Percentiles rank a stretch among this genome's conserved stretches.
Evolutionary conservation across 169 alveolate species (phyloP).

Genomic region (Plasmodium yoelii): DNA sequence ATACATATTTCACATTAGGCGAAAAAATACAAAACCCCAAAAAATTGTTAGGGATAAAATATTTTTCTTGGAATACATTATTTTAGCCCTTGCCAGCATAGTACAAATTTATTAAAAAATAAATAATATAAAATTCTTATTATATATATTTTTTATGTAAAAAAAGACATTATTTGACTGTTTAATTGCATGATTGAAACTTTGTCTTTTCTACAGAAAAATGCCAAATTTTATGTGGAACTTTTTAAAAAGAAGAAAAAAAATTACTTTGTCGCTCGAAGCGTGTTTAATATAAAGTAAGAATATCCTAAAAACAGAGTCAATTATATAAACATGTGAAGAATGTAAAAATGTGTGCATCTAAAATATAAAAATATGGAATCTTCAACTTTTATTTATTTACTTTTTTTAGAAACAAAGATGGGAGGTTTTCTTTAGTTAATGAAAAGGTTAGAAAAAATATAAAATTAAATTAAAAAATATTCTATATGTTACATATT

Average conservation of each 20-base stretch:
- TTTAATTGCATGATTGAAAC: neutral
- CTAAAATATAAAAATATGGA: neutral
- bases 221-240: slow-evolving; percentile 51
- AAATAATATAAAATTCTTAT: slow-evolving; percentile 4
- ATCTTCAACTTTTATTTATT: neutral
- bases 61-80: slow-evolving; percentile 53
- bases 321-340: neutral
- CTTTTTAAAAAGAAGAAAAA: slow-evolving; percentile 54
- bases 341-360: neutral
- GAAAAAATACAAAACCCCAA: slow-evolving; percentile 50
- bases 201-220: slow-evolving; percentile 28
- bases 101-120: slow-evolving; percentile 7
- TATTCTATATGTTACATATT: neutral
- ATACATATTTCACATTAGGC: neutral
- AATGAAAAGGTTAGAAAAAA: slow-evolving; percentile 43
- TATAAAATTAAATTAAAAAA: slow-evolving; percentile 10
- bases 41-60: slow-evolving; percentile 54
- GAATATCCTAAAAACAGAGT: neutral
- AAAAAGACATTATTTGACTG: neutral
- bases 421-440: slow-evolving; percentile 36
- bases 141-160: neutral
- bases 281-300: slow-evolving; percentile 57
- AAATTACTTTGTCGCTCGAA: slow-evolving; percentile 66
- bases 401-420: slow-evolving; percentile 22
- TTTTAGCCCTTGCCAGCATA: slow-evolving; percentile 13